Conservation (phyloP, 768 basidiomycete genomes). For the Cytidiella melzeri region DNA sequence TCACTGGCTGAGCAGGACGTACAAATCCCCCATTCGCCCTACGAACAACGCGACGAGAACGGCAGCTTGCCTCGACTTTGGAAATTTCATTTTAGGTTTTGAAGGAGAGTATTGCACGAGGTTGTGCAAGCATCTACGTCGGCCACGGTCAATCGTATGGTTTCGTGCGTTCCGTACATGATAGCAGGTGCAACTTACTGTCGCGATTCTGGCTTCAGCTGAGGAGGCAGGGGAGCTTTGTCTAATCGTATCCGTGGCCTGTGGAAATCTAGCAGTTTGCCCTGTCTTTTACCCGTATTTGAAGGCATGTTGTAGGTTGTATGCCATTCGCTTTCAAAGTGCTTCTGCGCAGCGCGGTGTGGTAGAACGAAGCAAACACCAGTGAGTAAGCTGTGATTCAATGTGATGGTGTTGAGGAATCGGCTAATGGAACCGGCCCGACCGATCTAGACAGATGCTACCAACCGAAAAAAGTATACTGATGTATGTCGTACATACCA, state of each 20-base stretch:
- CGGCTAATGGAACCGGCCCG: no score
- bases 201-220: constrained; percentile 29
- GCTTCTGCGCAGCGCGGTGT: no score
- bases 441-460: no score
- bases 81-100: constrained; percentile 33
- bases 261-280: constrained; percentile 45
- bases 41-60: constrained; percentile 84
- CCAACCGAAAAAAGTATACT: no score
- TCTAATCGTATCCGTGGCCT: constrained; percentile 35
- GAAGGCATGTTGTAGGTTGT: no score
- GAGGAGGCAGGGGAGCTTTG: constrained; percentile 38
- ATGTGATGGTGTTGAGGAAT: no score
- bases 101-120: constrained; percentile 44
- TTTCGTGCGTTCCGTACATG: no score
- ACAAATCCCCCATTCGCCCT: constrained; percentile 76
- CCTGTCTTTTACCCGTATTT: constrained; percentile 7
- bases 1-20: constrained; percentile 79
- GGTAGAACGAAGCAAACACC: no score
- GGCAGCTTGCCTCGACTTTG: constrained; percentile 59
- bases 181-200: background rate
- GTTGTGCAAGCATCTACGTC: constrained; percentile 50
- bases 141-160: no score
- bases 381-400: no score
- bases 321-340: no score
- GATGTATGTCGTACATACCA: no score